Evolutionary conservation across 208 protist genomes (phyloP).

Genomic region (Trypanosoma grayi): DNA sequence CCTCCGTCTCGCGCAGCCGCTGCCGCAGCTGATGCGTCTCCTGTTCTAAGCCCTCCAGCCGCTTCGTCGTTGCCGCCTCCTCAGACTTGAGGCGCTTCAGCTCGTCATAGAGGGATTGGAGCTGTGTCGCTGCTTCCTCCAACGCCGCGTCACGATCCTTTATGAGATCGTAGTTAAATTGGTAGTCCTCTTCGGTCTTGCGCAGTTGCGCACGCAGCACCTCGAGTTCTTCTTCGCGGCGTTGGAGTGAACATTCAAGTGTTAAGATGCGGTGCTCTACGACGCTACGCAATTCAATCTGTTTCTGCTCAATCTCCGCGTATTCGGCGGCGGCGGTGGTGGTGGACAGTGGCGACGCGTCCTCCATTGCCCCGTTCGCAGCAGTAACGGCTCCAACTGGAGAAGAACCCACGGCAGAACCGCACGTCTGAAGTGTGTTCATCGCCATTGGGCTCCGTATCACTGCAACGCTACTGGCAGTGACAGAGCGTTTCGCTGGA

Average conservation of each 20-base stretch:
- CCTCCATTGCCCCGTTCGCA: not conserved
- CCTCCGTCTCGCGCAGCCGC: slow-evolving; percentile 58
- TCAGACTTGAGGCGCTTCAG: slow-evolving; percentile 56
- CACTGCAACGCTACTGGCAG: slow-evolving; percentile 4
- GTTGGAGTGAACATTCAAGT: slow-evolving; percentile 54
- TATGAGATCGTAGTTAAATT: slow-evolving; percentile 90
- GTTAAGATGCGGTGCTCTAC: slow-evolving; percentile 71
- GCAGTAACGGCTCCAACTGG: not conserved
- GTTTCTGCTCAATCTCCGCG: slow-evolving; percentile 79
- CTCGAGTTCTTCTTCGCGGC: slow-evolving; percentile 68
- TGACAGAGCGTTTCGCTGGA: slow-evolving; percentile 1
- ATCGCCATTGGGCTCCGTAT: slow-evolving; percentile 26
- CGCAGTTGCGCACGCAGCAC: slow-evolving; percentile 51
- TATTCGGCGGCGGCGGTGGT: slow-evolving; percentile 45
- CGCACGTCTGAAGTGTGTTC: not conserved
- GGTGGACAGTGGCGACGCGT: slow-evolving; percentile 11
- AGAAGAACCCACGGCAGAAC: not conserved
- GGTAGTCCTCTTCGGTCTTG: slow-evolving; percentile 85
- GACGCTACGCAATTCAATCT: slow-evolving; percentile 74
- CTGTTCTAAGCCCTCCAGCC: slow-evolving; percentile 37
- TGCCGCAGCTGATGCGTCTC: slow-evolving; percentile 41
- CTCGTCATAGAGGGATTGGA: slow-evolving; percentile 78
- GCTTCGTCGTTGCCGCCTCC: slow-evolving; percentile 29
- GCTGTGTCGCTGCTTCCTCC: slow-evolving; percentile 74
- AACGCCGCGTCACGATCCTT: slow-evolving; percentile 79